Conservation (phyloP, 78 protist species). For the Dictyostelium purpureum region DNA sequence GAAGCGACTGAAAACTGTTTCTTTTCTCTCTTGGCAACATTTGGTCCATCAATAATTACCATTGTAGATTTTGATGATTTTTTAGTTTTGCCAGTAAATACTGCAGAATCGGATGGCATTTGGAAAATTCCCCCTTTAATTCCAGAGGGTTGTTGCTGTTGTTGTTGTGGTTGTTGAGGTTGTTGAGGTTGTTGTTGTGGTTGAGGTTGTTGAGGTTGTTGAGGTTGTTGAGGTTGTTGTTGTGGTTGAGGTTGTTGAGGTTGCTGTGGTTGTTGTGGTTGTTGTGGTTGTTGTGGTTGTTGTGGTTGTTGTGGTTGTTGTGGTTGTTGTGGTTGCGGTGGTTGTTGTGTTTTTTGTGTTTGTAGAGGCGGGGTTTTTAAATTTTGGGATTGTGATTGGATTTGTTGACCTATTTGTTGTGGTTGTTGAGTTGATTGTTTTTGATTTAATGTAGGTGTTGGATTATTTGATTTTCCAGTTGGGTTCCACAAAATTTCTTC, state of each 20-base stretch:
- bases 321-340: not conserved
- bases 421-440: conserved; percentile 5
- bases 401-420: not conserved
- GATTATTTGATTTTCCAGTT: not conserved
- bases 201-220: not conserved
- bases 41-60: conserved; percentile 83
- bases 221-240: not conserved
- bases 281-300: not conserved
- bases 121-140: conserved; percentile 31
- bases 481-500: conserved; percentile 52
- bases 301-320: not conserved
- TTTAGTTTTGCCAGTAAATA: conserved; percentile 18
- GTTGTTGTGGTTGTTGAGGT: not conserved
- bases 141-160: not conserved
- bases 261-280: not conserved
- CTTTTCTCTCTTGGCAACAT: conserved; percentile 60
- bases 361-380: not conserved
- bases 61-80: conserved; percentile 36
- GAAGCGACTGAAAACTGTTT: conserved; percentile 44
- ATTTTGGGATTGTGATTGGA: not conserved
- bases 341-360: not conserved
- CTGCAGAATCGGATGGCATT: conserved; percentile 48
- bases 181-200: not conserved
- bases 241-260: not conserved
- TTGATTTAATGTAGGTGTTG: not conserved